Conservation (phyloP, 345 rosid genomes). For the Moricandia moricandioides region DNA sequence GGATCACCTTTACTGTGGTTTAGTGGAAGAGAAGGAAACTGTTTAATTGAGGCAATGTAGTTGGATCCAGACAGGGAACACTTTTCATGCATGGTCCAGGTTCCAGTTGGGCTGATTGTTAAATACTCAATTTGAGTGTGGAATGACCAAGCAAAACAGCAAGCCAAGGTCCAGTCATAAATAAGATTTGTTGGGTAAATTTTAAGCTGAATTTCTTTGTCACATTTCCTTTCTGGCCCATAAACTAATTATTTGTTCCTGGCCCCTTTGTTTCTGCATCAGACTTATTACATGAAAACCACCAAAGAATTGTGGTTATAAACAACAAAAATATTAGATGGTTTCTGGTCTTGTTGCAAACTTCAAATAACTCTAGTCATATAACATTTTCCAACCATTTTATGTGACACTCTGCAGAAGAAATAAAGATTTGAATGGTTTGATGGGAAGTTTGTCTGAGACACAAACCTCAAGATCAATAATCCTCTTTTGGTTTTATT, state of each 20-base stretch:
- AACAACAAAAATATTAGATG: neutral
- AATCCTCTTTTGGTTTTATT: slow-evolving; percentile 12
- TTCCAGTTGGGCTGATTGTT: slow-evolving; percentile 31
- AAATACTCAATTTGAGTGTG: slow-evolving; percentile 17
- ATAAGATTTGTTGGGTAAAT: neutral
- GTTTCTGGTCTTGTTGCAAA: neutral
- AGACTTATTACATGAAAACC: neutral
- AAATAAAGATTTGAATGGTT: neutral
- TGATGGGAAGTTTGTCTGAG: slow-evolving; percentile 7
- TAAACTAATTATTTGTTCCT: neutral
- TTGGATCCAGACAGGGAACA: slow-evolving; percentile 64
- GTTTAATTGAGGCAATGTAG: slow-evolving; percentile 62
- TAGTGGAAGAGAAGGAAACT: slow-evolving; percentile 66
- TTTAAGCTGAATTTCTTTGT: neutral
- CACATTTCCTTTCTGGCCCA: neutral
- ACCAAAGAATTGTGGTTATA: neutral
- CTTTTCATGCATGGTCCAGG: slow-evolving; percentile 62
- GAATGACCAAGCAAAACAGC: neutral
- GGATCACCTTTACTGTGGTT: slow-evolving; percentile 72
- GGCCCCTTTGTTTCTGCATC: neutral
- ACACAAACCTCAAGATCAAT: slow-evolving; percentile 4
- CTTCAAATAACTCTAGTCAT: neutral
- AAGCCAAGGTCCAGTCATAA: neutral
- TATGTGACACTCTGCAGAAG: neutral
- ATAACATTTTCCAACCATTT: neutral